Evolutionary conservation across 768 basidiomycete genomes (phyloP), one percentile per base, ranked within the genome.

Genomic region (Termitomyces sp.): DNA sequence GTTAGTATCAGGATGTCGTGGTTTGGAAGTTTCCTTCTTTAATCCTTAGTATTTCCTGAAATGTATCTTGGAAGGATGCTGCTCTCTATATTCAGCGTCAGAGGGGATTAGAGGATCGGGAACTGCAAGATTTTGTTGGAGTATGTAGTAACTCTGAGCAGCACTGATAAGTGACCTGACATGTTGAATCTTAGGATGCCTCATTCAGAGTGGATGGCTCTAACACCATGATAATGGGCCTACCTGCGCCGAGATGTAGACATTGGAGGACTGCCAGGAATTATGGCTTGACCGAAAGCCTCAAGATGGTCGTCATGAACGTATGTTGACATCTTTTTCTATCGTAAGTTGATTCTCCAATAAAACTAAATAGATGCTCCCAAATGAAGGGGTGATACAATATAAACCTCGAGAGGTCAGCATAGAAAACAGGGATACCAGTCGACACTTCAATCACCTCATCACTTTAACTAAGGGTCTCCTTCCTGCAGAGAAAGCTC

Each of bases 91-190:
- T 78, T 2, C 74, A 76, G 54, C 67, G 69, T 27, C 79, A 81
- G 53, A 56, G 75, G 20, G 60, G 61, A 41, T 66, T 80, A 3
- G 66, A 70, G 10, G 72, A 79, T 18, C 59, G 49, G 2, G 68
- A 73, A 53, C 62, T 73, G 5, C 79, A 79, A 56, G 78, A 80
- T 56, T 79, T 78, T 53, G 68, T 80, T 6, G 77, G 74, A 64
- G 78, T 77, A 53, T 4, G 60, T 63, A n/a, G 15, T 1, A 20
- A n/a, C 20, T 10, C 39, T 4, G 7, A 7, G 18, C 13, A 3
- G 50, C 31, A 35, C 45, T 22, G 45, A 41, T 51, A 43, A 7
- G 32, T 42, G 22, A 45, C n/a, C 23, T 23, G 36, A 22, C 20
- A n/a, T 25, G 12, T 7, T 15, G 13, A 35, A 20, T 42, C 12